Evolutionary conservation across 306 rosid species (phyloP), one percentile per base, ranked within the genome.

Genomic region (Datisca glomerata): DNA sequence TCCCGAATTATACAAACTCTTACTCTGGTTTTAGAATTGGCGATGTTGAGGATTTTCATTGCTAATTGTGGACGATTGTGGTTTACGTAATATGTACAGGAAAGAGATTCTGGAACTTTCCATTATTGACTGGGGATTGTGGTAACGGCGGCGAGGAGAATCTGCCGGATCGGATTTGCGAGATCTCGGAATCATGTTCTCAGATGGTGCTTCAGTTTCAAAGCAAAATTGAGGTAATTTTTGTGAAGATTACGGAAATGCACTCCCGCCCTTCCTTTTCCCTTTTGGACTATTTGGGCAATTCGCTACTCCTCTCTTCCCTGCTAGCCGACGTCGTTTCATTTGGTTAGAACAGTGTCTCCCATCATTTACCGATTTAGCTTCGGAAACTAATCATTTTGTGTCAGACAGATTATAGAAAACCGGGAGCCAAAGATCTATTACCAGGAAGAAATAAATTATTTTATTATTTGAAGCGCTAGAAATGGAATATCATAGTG

Each of bases 121-220:
- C 93, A 60, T 61, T 71, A 48, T 34, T 75, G 3, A 49, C 56
- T 1, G 77, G 93, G 62, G 86, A 83, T 45, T 80, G 95, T 52
- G 27, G 71, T 23, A 70, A 49, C 19, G 54, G 69, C 27, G 51
- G 51, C 3, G 54, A 42, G 50, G 83, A 73, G 32, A 72, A 72
- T 37, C 53, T 75, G 58, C 83, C 91, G 70, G 97, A 80, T 61
- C 67, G 74, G 67, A 66, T 89, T 51, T 52, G 67, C 20, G 75
- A 74, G 72, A 89, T 89, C 69, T 89, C 93, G 2, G 95, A 89
- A 20, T 74, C 91, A 27, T 89, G 95, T 66, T 68, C 97, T 15
- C 94, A 72, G 68, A 89, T 89, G 97, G 86, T 80, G 49, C 85
- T 83, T 72, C 95, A 77, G 53, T 66, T 77, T 49, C 73, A 72